Conservation (phyloP, 108 stramenopile genomes). For the Skeletonema marinoi region DNA sequence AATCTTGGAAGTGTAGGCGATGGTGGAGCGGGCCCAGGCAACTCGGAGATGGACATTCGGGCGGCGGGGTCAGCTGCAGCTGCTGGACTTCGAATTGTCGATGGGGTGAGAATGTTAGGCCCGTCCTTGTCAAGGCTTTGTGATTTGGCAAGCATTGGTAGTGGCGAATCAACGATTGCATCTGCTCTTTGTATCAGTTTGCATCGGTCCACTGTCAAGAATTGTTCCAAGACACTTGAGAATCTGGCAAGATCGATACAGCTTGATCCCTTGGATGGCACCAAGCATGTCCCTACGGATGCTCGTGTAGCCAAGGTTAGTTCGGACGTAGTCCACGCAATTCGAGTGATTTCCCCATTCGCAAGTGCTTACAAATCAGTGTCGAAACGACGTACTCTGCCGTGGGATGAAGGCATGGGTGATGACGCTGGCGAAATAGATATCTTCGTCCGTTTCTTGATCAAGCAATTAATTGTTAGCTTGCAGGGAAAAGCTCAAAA, state of each 20-base stretch:
- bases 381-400: conserved; percentile 66
- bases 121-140: conserved; percentile 87
- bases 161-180: conserved; percentile 58
- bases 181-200: conserved; percentile 84
- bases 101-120: conserved; percentile 88
- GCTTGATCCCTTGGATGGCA: conserved; percentile 73
- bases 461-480: conserved; percentile 74
- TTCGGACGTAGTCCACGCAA: conserved; percentile 79
- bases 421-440: conserved; percentile 87
- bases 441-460: conserved; percentile 74
- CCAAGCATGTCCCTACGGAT: conserved; percentile 72
- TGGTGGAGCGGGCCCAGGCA: conserved; percentile 26
- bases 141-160: conserved; percentile 55
- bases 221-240: conserved; percentile 79
- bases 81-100: conserved; percentile 82
- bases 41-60: conserved; percentile 55
- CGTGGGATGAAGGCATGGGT: conserved; percentile 88
- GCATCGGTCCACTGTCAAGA: conserved; percentile 89
- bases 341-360: conserved; percentile 78
- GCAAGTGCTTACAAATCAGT: conserved; percentile 87
- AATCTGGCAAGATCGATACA: conserved; percentile 87
- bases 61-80: conserved; percentile 76
- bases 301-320: conserved; percentile 74
- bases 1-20: conserved; percentile 21
- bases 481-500: conserved; percentile 76